Evolutionary conservation across 768 basidiomycete species (phyloP), one percentile per base, ranked within the genome.

Genomic region (Melanogaster broomeanus): DNA sequence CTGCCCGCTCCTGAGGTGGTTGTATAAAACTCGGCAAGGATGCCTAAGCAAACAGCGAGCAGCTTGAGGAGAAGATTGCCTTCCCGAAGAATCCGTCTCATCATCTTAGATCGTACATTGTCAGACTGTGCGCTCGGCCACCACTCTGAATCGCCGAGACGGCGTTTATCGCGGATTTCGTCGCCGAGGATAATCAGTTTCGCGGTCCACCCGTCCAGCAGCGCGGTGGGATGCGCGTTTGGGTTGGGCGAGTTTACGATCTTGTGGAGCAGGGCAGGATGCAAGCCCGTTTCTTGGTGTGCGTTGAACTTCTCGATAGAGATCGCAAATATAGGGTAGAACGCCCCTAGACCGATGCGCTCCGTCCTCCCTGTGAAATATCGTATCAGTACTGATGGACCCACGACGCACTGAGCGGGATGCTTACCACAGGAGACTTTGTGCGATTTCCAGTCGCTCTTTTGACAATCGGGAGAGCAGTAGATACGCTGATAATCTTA

Each of bases 11-110:
- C 52, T 5, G 63, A 57, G 5, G 66, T 68, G 2, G 77, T 74
- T 1, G 74, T 72, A 55, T 76, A 77, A 33, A 79, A 67, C 51
- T 72, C 71, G 4, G 69, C 60, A 4, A 76, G 63, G 3, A 78
- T 58, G 0, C 69, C 63, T 15, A 77, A 38, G 34, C 65, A 64
- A 5, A 68, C 45, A 10, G 73, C 60, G 13, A 68, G 61, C 21
- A 72, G 40, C 55, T 69, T 65, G 2, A 71, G 69, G 3, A 75
- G 62, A 6, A 69, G 57, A 39, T 67, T 33, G 3, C 74, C 60
- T 46, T 76, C 72, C 5, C 60, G 61, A 51, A 60, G 10, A 49
- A 52, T 61, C 45, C 46, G 59, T 19, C 63, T 51, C 24, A 59
- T 22, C 5, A 76, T 35, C 35, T 72, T 74, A 12, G 25, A 18